A percentile compares a stretch with the other conserved stretches of the same genome.
These are phyloP conservation scores for Tetrahymena borealis DNA, from an alignment of 73 alveolate genomes.

Conservation along the genomic window DNA sequence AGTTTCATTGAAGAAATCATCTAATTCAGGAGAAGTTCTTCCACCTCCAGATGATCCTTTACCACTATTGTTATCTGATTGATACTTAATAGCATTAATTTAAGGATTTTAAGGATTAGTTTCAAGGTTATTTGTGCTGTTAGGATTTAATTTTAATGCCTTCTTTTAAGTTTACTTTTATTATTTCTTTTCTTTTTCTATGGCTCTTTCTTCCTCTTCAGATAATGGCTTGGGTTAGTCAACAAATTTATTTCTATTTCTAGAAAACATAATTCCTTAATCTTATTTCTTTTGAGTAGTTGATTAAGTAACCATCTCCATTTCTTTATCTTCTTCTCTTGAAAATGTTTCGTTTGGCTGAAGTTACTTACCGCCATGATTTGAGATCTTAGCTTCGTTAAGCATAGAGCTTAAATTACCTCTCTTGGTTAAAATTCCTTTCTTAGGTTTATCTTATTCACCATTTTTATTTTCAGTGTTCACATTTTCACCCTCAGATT, in stretches of 20 bases:
- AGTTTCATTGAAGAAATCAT: neutral
- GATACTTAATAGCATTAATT: neutral
- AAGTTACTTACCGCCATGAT: neutral
- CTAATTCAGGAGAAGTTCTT: neutral
- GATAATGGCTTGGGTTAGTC: neutral
- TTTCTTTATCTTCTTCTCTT: neutral
- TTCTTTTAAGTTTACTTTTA: neutral
- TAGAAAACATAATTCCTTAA: neutral
- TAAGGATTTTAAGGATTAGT: neutral
- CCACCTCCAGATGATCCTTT: neutral
- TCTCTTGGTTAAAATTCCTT: neutral
- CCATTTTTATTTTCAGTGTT: neutral
- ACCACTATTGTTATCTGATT: neutral
- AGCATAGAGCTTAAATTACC: neutral
- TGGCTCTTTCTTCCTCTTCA: neutral
- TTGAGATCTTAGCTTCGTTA: neutral
- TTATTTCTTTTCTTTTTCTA: neutral
- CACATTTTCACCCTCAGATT: neutral
- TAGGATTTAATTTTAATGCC: neutral
- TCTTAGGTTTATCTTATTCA: neutral
- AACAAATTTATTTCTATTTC: neutral
- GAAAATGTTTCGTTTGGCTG: neutral
- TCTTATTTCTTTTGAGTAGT: neutral
- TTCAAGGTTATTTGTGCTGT: neutral
- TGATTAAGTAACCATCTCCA: neutral